phyloP scores from a whole-genome alignment of 1,284 basidiomycete species.

The Tilletiaria anomala region DNA sequence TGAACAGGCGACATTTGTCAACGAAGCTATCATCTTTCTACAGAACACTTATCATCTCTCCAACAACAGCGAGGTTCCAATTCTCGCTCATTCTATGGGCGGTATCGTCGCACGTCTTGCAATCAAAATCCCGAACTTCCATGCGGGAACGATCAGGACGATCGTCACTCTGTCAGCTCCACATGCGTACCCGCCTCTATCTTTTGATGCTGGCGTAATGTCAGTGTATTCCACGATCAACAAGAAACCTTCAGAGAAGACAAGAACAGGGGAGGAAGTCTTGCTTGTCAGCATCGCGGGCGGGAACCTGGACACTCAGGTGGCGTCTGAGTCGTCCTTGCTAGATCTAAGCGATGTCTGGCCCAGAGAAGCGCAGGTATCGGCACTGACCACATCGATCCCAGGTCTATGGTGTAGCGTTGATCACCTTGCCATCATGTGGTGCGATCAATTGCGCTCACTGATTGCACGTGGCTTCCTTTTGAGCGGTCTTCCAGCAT shows the following conservation, averaged over 20 bases:
- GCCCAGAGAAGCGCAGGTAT: conserved; percentile 39
- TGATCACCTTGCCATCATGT: conserved; percentile 90
- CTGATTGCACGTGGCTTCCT: conserved; percentile 50
- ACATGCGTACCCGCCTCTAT: conserved; percentile 70
- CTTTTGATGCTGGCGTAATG: conserved; percentile 68
- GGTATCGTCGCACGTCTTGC: conserved; percentile 65
- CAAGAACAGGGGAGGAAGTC: conserved; percentile 14
- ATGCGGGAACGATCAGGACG: conserved; percentile 48
- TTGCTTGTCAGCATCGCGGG: conserved; percentile 44
- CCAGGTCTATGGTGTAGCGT: conserved; percentile 87
- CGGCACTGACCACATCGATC: conserved; percentile 61
- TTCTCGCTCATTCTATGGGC: conserved; percentile 98
- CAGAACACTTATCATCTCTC: conserved; percentile 52
- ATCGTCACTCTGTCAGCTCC: conserved; percentile 92
- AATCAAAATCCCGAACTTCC: conserved; percentile 49
- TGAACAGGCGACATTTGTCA: conserved; percentile 65
- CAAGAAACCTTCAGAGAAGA: conserved; percentile 37
- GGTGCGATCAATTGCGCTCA: conserved; percentile 95
- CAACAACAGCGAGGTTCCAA: conserved; percentile 46
- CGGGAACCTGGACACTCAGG: conserved; percentile 78
- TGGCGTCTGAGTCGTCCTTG: conserved; percentile 61
- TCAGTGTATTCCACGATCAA: conserved; percentile 50
- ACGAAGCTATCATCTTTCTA: conserved; percentile 60
- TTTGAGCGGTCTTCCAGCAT: conserved; percentile 5
- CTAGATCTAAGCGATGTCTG: conserved; percentile 7